Percentiles rank a stretch among this genome's conserved stretches.
Conservation (phyloP, 257 asterid species). For the Anisodus acutangulus region DNA sequence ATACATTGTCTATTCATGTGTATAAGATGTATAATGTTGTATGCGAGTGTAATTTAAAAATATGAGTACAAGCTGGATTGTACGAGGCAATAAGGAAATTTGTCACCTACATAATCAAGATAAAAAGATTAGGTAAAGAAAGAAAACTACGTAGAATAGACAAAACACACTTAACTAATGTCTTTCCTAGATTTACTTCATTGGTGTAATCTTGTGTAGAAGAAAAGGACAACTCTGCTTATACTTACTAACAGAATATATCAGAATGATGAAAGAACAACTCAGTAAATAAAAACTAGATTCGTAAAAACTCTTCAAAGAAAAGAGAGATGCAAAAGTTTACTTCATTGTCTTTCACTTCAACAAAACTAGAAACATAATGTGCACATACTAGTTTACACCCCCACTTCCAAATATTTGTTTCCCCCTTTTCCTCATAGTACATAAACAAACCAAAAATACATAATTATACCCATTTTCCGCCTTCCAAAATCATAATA, state of each 20-base stretch:
- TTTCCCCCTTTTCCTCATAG: neutral
- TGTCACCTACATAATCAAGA: neutral
- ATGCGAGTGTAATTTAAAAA: too few relatives aligned
- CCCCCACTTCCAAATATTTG: neutral
- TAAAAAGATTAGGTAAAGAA: neutral
- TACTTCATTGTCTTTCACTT: conserved; percentile 24
- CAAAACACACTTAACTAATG: neutral
- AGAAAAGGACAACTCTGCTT: neutral
- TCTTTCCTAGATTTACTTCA: neutral
- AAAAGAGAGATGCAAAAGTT: conserved; percentile 35
- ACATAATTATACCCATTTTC: conserved; percentile 24
- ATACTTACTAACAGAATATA: neutral
- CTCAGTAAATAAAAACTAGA: neutral
- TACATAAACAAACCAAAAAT: conserved; percentile 17
- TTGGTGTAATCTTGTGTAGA: neutral
- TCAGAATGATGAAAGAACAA: neutral
- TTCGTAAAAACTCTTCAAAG: neutral
- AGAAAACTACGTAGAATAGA: neutral
- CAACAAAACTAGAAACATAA: conserved; percentile 16
- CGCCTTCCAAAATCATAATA: neutral
- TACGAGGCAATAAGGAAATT: neutral
- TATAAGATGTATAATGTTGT: too few relatives aligned
- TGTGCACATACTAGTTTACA: conserved; percentile 20
- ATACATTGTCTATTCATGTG: too few relatives aligned
- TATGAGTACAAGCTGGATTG: neutral